Evolutionary conservation across 352 stramenopile species (phyloP).

Genomic region (Globisporangium cylindrosporum): DNA sequence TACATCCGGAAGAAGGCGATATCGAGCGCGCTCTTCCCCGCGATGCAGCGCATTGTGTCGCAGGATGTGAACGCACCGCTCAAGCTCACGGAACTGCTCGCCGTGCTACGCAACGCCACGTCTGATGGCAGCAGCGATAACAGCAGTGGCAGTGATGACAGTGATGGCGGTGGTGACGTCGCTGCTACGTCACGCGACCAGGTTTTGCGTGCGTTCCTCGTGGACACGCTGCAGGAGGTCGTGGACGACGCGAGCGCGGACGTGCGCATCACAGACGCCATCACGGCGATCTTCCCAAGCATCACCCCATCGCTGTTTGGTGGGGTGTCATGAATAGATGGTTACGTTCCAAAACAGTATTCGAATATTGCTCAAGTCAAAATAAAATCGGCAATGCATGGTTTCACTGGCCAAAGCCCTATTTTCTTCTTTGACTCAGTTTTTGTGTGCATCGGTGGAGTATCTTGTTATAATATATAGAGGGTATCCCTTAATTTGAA

Average conservation of each 20-base stretch:
- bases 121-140: not conserved
- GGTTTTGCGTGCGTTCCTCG: slow-evolving; percentile 31
- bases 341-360: too few species aligned
- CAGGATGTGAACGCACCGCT: slow-evolving; percentile 53
- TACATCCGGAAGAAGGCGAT: slow-evolving; percentile 37
- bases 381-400: not conserved
- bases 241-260: slow-evolving; percentile 33
- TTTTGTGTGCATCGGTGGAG: too few species aligned
- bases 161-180: not conserved
- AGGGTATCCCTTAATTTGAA: too few species aligned
- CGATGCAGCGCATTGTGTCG: slow-evolving; percentile 47
- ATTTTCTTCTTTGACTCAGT: too few species aligned
- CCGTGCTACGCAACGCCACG: slow-evolving; percentile 25
- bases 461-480: too few species aligned
- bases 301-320: slow-evolving; percentile 14
- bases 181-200: slow-evolving; percentile 22
- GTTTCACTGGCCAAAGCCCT: slow-evolving; percentile 4
- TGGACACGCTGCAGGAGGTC: slow-evolving; percentile 27
- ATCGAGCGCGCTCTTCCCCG: slow-evolving; percentile 37
- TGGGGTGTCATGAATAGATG: not conserved
- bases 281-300: slow-evolving; percentile 29
- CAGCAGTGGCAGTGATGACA: not conserved
- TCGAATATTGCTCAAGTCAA: too few species aligned
- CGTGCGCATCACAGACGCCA: slow-evolving; percentile 31
- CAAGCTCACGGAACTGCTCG: slow-evolving; percentile 35